Evolutionary conservation across 2,329 filamentous ascomycete genomes (phyloP), one percentile per base, ranked within the genome.

Genomic region (Purpureocillium lavendulum): DNA sequence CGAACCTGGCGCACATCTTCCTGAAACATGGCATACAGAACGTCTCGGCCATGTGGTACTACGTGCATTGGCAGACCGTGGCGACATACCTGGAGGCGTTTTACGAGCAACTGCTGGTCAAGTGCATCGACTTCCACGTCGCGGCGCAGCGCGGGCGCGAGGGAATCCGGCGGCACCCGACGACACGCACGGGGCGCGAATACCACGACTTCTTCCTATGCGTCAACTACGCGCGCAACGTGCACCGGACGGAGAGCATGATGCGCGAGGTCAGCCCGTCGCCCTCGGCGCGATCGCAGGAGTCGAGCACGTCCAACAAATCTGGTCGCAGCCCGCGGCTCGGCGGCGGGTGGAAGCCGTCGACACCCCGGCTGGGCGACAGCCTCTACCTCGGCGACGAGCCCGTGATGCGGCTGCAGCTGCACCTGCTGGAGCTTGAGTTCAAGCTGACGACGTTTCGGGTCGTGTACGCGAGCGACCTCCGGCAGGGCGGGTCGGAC

Each of bases 31-130:
- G 53, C 32, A 45, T 55, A 8, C 47, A 45, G 3, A 51, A 54
- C 30, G 49, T 56, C 18, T 54, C 51, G 15, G 52, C 52, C 45
- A 55, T 56, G 52, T 56, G 53, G 53, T 55, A 47, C 44, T 54
- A 48, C 31, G 53, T 56, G 21, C 50, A 55, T 43, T 54, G 47
- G 49, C 46, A 50, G 45, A 55, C 53, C 15, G 53, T 49, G 18
- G 33, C 46, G 17, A 55, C 52, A 10, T 56, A 54, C 34, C 49
- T 56, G 5, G 47, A 52, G 9, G 42, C 50, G 3, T 55, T 55
- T 24, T 55, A 55, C 41, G 43, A 48, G 14, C 45, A 49, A 35
- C 44, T 55, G 33, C 46, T 58, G 6, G 46, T 53, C 28, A 46
- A 50, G 21, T 41, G 51, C 30, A 42, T 46, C 15, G 49, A 51